These are phyloP conservation scores for Sugiyamaella mastotermitis DNA, from an alignment of 805 yeast species.

Conservation along the genomic window DNA sequence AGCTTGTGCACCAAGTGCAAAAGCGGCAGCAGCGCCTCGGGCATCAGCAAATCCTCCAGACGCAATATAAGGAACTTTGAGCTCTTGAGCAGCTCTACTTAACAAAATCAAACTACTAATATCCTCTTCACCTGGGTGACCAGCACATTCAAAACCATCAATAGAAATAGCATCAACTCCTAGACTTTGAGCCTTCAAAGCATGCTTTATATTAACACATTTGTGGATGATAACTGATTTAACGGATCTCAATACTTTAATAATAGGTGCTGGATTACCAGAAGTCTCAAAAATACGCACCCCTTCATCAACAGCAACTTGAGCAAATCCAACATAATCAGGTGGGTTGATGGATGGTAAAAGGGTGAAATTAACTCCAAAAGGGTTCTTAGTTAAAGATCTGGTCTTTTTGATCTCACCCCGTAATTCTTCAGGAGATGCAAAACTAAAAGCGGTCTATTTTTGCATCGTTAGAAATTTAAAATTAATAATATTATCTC, in stretches of 20 bases:
- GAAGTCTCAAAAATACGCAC: constrained; percentile 30
- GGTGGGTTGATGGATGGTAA: constrained; percentile 30
- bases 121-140: constrained; percentile 33
- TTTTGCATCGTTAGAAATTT: too few relatives aligned
- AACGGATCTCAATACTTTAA: constrained; percentile 20
- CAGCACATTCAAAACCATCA: constrained; percentile 33
- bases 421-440: constrained; percentile 27
- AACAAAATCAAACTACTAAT: constrained; percentile 25
- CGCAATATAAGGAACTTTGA: constrained; percentile 28
- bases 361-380: constrained; percentile 31
- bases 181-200: constrained; percentile 26
- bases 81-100: constrained; percentile 24
- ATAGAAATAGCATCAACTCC: constrained; percentile 30
- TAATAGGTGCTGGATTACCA: constrained; percentile 28
- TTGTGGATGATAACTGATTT: constrained; percentile 26
- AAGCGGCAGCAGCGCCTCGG: constrained; percentile 29
- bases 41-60: constrained; percentile 31
- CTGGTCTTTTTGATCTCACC: constrained; percentile 24
- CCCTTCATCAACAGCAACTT: constrained; percentile 30
- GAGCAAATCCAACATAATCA: constrained; percentile 26
- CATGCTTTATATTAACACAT: constrained; percentile 27
- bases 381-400: constrained; percentile 23
- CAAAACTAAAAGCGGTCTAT: constrained; percentile 27
- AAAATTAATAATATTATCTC: constrained; percentile 1
- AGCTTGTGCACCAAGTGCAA: constrained; percentile 27